Conservation (phyloP, 2,329 filamentous ascomycete genomes). For the Colletotrichum somersetense region DNA sequence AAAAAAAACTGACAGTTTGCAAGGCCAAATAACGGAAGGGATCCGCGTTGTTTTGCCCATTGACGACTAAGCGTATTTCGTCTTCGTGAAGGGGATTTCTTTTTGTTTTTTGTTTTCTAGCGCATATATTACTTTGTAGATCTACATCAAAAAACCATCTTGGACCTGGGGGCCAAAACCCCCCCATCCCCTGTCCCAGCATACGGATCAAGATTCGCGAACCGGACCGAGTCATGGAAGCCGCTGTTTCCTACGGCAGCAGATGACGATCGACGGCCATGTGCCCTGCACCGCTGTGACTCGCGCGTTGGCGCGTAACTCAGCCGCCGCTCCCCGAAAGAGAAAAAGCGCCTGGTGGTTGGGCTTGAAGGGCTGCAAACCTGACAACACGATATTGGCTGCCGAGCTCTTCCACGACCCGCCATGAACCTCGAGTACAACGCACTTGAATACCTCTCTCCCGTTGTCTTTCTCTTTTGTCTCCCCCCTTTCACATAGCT, state of each 20-base stretch:
- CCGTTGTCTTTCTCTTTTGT: no score
- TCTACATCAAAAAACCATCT: not conserved
- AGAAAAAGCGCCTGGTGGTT: no score
- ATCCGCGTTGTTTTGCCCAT: slow-evolving; percentile 45
- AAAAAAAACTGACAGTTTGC: not conserved
- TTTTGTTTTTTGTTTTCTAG: not conserved
- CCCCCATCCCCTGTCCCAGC: not conserved
- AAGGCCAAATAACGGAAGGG: slow-evolving; percentile 45
- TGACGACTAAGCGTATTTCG: slow-evolving; percentile 36
- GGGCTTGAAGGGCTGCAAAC: no score
- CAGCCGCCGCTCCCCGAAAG: no score
- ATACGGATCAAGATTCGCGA: not conserved
- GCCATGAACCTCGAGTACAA: no score
- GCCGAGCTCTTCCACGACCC: no score
- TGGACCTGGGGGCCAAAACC: not conserved
- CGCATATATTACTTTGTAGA: not conserved
- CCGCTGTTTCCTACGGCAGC: no score
- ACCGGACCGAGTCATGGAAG: not conserved
- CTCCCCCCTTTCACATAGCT: not conserved
- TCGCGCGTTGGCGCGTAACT: no score
- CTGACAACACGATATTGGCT: no score
- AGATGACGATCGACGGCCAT: no score
- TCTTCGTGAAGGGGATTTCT: not conserved
- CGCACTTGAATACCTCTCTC: no score
- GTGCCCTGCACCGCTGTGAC: no score